A percentile compares a stretch with the other conserved stretches of the same genome.
Evolutionary conservation across 164 flowering plant species (phyloP).

Genomic region (Pachysandra terminalis): DNA sequence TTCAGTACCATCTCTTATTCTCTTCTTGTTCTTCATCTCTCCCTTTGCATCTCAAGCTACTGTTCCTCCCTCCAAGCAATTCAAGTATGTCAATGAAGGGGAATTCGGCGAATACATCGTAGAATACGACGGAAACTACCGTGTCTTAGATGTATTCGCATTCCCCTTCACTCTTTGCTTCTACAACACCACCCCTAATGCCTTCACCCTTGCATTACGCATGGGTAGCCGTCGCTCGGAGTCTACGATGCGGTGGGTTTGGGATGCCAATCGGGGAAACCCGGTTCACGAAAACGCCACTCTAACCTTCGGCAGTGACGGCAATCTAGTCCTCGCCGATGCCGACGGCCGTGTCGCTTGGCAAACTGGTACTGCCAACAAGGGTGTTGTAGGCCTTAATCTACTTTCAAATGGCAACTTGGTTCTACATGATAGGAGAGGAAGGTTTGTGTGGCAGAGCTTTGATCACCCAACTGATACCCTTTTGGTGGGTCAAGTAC

Average conservation of each 20-base stretch:
- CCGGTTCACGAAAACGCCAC: constrained; percentile 34
- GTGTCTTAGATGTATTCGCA: constrained; percentile 1
- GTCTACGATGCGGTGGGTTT: no score
- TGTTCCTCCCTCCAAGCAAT: constrained; percentile 22
- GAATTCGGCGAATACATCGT: constrained; percentile 13
- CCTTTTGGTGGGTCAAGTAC: constrained; percentile 27
- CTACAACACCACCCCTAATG: no score
- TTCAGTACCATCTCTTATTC: not conserved
- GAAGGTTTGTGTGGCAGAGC: constrained; percentile 28
- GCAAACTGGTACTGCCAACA: constrained; percentile 30
- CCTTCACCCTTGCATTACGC: no score
- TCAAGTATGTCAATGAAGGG: constrained; percentile 23
- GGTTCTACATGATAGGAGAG: constrained; percentile 14
- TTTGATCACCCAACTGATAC: no score
- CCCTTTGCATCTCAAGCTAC: no score
- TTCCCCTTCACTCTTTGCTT: no score
- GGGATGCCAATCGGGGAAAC: no score
- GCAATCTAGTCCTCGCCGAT: no score
- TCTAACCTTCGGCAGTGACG: constrained; percentile 26
- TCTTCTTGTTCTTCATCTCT: not conserved
- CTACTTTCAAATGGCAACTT: constrained; percentile 25
- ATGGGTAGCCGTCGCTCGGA: constrained; percentile 16
- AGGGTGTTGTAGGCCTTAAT: constrained; percentile 22
- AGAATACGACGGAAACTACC: constrained; percentile 18
- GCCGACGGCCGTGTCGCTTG: no score